Conservation (phyloP, 192 early-diverging fungal species). For the Kickxella alabastrina region DNA sequence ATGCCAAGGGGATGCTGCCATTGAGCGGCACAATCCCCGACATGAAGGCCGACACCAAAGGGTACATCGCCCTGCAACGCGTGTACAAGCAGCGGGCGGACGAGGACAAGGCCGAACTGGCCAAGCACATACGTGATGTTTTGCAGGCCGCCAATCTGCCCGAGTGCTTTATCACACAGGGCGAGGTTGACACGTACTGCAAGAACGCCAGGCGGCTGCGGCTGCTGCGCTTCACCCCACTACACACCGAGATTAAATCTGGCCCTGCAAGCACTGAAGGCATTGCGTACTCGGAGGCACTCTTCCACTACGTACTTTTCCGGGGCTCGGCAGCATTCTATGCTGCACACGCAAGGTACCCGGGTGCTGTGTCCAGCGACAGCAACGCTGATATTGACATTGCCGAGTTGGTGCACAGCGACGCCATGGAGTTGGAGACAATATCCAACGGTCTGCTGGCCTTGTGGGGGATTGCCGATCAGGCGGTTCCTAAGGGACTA, state of each 20-base stretch:
- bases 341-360: constrained; percentile 13
- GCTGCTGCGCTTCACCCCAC: constrained; percentile 53
- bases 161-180: constrained; percentile 54
- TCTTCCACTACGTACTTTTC: constrained; percentile 31
- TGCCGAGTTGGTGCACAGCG: constrained; percentile 16
- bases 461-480: constrained; percentile 12
- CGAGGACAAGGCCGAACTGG: constrained; percentile 57
- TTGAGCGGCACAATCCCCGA: constrained; percentile 85
- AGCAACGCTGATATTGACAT: background rate
- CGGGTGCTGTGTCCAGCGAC: constrained; percentile 11
- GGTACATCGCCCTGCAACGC: constrained; percentile 80
- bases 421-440: constrained; percentile 2
- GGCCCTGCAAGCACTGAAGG: constrained; percentile 1
- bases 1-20: constrained; percentile 71
- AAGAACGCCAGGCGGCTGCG: constrained; percentile 72
- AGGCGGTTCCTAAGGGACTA: constrained; percentile 10
- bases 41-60: constrained; percentile 94
- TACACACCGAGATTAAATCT: constrained; percentile 15
- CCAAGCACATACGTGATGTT: constrained; percentile 44
- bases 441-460: constrained; percentile 21
- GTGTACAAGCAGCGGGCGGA: constrained; percentile 80
- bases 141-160: constrained; percentile 52
- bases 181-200: constrained; percentile 75
- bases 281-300: constrained; percentile 3
- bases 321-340: constrained; percentile 21